Base-by-base conservation (phyloP, 495 filamentous ascomycete species). In the Talaromyces liani region DNA sequence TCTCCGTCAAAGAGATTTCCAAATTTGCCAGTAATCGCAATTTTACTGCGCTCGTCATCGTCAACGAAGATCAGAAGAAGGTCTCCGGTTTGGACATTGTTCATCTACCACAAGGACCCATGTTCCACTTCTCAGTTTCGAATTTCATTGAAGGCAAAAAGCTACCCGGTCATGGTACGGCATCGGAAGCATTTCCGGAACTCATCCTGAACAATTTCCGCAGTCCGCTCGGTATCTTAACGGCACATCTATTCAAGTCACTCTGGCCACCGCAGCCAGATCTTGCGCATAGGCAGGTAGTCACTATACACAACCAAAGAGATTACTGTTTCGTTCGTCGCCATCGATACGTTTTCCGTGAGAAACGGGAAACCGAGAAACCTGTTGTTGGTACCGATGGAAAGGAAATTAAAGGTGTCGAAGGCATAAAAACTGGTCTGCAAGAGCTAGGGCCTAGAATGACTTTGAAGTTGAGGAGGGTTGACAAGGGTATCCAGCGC, bases 171-270 rank as follows among this genome's bases (percentile, higher is more conserved):
- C 93, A 98, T 71, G 93, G 93, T 41, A 89, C 88, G 45, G 84
- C 93, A 0, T 97, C 93, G 0, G 86, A 89, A 47, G 93, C 97
- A 75, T 91, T 87, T 66, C 94, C 93, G 4, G 94, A 98, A 75
- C 83, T 98, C 47, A 90, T 97, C 57, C 82, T 98, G 39, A 97
- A 97, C 74, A 92, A 93, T 71, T 98, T 98, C 80, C 85, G 91
- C 67, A 98, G 95, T 0, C 91, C 94, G 0, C 79, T 98, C 9
- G 95, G 95, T 72, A 79, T 96, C 4, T 80, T 96, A n/a, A 91
- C 91, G 0, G 94, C 92, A 10, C 87, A 90, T 65, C 79, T 96
- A 1, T 93, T 98, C 81, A 83, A 88, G 64, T 85, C 84, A 0
- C 74, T 97, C 45, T 97, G 94, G 77, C 93, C 93, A 1, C 80